Evolutionary conservation across 1,284 basidiomycete genomes (phyloP), one percentile per base, ranked within the genome.

Genomic region (Coniferiporia sulphurascens): DNA sequence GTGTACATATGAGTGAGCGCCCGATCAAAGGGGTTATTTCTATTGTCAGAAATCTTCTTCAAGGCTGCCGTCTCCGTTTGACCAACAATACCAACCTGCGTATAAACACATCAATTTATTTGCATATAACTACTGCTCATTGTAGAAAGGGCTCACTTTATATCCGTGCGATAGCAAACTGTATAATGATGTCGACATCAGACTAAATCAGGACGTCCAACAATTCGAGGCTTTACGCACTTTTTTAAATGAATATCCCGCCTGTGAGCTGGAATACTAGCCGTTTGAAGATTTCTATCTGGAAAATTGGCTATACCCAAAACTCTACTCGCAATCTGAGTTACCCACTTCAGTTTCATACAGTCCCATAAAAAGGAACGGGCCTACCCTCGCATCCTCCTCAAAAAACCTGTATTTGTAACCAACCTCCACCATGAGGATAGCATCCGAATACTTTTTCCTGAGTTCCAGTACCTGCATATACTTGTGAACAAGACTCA

Each of bases 41-140:
- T 81, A 63, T 88, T 95, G 58, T 93, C 91, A 59, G 93, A 82
- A 2, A 81, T 86, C 71, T 95, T 97, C 75, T 99, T 98, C 56
- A 99, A 78, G 0, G 96, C 96, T 0, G 96, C 93, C 0, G 96
- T 98, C 74, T 99, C 96, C 2, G 81, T 85, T 71, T 98, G 96
- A n/a, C 87, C 82, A 0, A 97, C 87, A 10, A 99, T 85, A 9
- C 96, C 96, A 52, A 99, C 82, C 61, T 62, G 19, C 21, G 8
- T 36, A 17, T 35, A 7, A 22, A n/a, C 6, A 27, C 17, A 15
- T 49, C n/a, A 34, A 17, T 5, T 5, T 36, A 44, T 10, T 2
- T 15, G 15, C 43, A 55, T 22, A 15, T 13, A 0, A 19, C 15
- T 9, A n/a, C 27, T 55, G 5, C 15, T 3, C 5, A 5, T 27